Base-by-base conservation (phyloP, 768 basidiomycete species). In the Mycena kentingensis region DNA sequence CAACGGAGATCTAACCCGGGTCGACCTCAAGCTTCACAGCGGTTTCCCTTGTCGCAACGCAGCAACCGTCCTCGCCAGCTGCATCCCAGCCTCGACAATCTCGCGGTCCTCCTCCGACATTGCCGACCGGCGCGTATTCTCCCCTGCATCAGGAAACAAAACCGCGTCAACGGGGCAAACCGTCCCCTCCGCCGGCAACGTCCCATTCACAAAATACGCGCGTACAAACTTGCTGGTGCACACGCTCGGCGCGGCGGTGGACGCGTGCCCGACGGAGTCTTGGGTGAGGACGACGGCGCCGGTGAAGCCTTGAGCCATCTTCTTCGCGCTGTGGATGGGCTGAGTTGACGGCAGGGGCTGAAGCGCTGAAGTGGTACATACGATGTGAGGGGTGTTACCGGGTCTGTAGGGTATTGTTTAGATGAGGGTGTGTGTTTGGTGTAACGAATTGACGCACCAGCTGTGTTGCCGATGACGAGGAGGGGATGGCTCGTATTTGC, bases 261-360 rank as follows among this genome's bases (percentile, higher is more conserved):
- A 64, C n/a, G n/a, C n/a, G n/a, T n/a, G n/a, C n/a, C 60, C 60
- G 16, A 31, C 21, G 1, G 59, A 60, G 36, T 61, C 58, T 46
- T 60, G 57, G 15, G 57, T 60, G 13, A 64, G 29, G 19, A 65
- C 62, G 11, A 63, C 60, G 13, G 63, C 59, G 0, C 55, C 57
- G 3, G 36, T 15, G 49, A 57, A 65, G 4, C 57, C 57, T 26
- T 55, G 22, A 4, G 62, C 46, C 60, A 61, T 61, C 26, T 59
- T 63, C 15, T 46, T 51, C 7, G 63, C 57, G 11, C 63, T 65
- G 24, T 22, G 7, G 41, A 11, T 24, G 10, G 37, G 11, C n/a
- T n/a, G n/a, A n/a, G n/a, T 39, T 19, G 13, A 7, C 10, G 19
- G 13, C 10, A 19, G 10, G 19, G 13, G 19, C 13, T 11, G 11